Conservation (phyloP, 2,329 filamentous ascomycete genomes). For the Fusarium udum region DNA sequence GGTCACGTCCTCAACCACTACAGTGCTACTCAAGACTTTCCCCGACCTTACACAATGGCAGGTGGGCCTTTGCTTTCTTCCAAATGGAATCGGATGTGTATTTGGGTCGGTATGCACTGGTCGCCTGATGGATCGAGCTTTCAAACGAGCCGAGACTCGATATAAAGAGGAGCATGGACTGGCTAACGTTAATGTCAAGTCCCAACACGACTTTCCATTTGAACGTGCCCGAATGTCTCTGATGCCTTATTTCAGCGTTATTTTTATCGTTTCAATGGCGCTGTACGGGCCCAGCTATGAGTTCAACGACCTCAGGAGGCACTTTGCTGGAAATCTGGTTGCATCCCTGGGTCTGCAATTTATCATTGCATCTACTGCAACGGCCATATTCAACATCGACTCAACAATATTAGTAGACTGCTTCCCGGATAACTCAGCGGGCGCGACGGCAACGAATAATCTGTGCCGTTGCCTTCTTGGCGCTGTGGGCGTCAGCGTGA, state of each 20-base stretch:
- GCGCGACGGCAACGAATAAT: not conserved
- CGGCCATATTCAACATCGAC: not conserved
- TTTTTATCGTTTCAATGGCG: not conserved
- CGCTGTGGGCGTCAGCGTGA: not conserved
- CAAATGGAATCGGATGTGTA: slow-evolving; percentile 7
- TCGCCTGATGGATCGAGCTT: not conserved
- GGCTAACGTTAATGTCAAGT: not conserved
- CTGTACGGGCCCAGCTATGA: not conserved
- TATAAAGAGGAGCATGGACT: not conserved
- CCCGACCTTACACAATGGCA: slow-evolving; percentile 19
- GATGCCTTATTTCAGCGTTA: not conserved
- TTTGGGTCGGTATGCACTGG: not conserved
- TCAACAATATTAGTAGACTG: not conserved
- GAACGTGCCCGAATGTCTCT: not conserved
- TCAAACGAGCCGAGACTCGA: not conserved
- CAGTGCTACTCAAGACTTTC: slow-evolving; percentile 44
- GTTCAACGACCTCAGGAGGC: not conserved
- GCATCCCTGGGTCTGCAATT: not conserved
- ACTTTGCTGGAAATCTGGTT: not conserved
- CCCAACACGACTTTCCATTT: not conserved
- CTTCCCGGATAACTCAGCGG: not conserved
- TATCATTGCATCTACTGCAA: not conserved
- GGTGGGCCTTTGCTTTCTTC: slow-evolving; percentile 20
- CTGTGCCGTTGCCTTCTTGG: not conserved
- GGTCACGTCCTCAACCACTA: slow-evolving; percentile 45